phyloP scores from a whole-genome alignment of 1,284 basidiomycete species.

The Leccinum proliferum region DNA sequence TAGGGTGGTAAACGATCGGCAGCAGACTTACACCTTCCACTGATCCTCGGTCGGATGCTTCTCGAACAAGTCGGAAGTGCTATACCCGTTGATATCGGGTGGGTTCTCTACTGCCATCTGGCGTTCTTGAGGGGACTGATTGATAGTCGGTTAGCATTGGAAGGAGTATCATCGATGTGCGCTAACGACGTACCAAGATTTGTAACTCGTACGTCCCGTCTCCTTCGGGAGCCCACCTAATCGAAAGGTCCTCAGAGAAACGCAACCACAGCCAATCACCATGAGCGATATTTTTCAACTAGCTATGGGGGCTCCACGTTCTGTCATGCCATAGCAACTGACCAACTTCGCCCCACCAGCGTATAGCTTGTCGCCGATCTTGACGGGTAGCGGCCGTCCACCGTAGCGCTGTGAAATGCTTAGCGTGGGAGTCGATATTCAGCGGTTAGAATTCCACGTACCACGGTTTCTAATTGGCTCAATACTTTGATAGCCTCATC shows the following conservation, averaged over 20 bases:
- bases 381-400: conserved; percentile 23
- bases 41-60: conserved; percentile 17
- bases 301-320: conserved; percentile 18
- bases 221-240: conserved; percentile 27
- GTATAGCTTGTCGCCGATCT: conserved; percentile 17
- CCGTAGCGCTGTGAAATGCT: conserved; percentile 14
- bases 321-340: conserved; percentile 23
- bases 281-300: neutral
- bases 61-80: conserved; percentile 17
- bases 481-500: neutral
- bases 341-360: conserved; percentile 18
- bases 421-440: neutral
- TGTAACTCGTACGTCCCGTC: conserved; percentile 30
- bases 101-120: conserved; percentile 20
- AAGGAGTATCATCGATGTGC: neutral
- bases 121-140: conserved; percentile 17
- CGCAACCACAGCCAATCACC: conserved; percentile 31
- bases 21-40: conserved; percentile 13
- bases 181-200: conserved; percentile 22
- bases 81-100: conserved; percentile 18
- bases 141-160: neutral
- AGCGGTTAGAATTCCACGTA: neutral
- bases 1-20: neutral
- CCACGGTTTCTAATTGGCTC: neutral
- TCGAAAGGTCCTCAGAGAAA: conserved; percentile 14